Conservation (phyloP, 345 rosid species). For the Cardiospermum halicacabum region DNA sequence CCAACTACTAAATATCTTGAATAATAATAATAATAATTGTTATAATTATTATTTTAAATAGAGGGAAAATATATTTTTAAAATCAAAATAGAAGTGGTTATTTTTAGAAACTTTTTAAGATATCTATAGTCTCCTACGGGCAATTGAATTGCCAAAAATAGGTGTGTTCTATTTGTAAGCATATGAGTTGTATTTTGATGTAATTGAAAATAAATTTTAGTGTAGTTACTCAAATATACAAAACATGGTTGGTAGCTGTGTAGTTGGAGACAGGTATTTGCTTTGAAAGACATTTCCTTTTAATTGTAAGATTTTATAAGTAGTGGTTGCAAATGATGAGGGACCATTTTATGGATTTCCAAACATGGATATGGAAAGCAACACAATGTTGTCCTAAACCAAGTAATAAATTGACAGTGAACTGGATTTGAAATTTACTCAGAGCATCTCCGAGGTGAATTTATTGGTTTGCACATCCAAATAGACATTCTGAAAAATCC, state of each 20-base stretch:
- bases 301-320: neutral
- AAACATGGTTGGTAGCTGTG: neutral
- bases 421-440: too few relatives aligned
- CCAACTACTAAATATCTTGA: too few relatives aligned
- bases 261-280: neutral
- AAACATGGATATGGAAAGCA: slow-evolving; percentile 4
- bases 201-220: too few relatives aligned
- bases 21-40: too few relatives aligned
- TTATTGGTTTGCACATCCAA: too few relatives aligned
- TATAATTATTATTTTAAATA: too few relatives aligned
- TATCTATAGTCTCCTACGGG: neutral
- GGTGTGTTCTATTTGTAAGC: too few relatives aligned
- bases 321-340: slow-evolving; percentile 8
- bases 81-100: neutral
- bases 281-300: neutral
- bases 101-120: neutral
- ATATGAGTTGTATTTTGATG: too few relatives aligned
- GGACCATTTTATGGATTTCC: slow-evolving; percentile 5
- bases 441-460: too few relatives aligned
- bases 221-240: neutral
- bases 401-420: neutral
- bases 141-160: too few relatives aligned
- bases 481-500: too few relatives aligned
- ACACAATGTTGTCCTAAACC: neutral
- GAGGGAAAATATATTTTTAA: too few relatives aligned